A percentile compares a stretch with the other conserved stretches of the same genome.
Conservation (phyloP, 176 grass and related monocot genomes). For the Poa annua region DNA sequence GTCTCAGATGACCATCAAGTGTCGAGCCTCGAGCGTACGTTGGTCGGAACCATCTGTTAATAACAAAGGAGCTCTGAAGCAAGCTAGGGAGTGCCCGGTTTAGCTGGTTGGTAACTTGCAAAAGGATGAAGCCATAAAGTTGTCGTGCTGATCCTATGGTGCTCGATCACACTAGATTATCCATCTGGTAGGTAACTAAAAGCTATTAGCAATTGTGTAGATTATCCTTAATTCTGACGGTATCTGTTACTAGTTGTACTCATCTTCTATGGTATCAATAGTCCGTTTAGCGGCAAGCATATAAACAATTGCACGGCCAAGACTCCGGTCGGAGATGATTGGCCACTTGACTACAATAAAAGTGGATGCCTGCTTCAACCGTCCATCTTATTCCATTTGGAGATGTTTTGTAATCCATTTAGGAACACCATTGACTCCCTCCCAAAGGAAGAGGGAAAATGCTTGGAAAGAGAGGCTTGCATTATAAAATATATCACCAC, state of each 20-base stretch:
- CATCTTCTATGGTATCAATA: background rate
- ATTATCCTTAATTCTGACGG: background rate
- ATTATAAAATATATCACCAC: background rate
- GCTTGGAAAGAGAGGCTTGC: background rate
- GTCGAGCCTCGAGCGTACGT: background rate
- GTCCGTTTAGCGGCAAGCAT: background rate
- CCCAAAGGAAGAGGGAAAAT: background rate
- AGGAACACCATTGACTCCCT: slow-evolving; percentile 37
- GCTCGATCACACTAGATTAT: too few species aligned
- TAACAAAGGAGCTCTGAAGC: background rate
- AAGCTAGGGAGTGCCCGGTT: background rate
- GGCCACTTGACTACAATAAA: background rate
- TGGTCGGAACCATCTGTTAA: background rate
- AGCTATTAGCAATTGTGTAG: background rate
- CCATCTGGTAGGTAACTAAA: background rate
- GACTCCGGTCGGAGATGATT: slow-evolving; percentile 30
- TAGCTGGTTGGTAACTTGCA: background rate
- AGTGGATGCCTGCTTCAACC: background rate
- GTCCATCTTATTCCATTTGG: too few species aligned
- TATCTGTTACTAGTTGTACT: background rate
- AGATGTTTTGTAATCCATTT: background rate
- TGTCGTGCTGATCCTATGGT: too few species aligned
- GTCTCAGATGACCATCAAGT: slow-evolving; percentile 40
- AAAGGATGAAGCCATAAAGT: too few species aligned
- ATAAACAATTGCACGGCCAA: background rate